Evolutionary conservation across 2,329 filamentous ascomycete species (phyloP), one percentile per base, ranked within the genome.

Genomic region (Ceratocystis alfenasii): DNA sequence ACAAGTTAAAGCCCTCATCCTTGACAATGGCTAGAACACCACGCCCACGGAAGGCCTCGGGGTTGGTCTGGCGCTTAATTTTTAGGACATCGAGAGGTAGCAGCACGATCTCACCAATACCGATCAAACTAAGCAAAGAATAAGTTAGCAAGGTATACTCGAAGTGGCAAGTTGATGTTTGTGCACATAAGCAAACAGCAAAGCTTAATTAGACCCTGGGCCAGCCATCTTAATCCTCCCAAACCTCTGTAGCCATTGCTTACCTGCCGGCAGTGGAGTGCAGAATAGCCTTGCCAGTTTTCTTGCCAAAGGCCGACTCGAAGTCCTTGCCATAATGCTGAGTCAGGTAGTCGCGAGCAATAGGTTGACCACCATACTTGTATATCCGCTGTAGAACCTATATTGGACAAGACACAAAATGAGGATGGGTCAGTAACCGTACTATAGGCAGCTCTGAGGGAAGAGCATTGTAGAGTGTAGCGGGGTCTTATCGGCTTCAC

Each of bases 51-150:
- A 99, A 99, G 45, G 94, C 92, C 74, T 97, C 94, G 50, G 94
- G 94, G 81, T 99, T 99, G 71, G 94, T 99, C 80, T 99, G 94
- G 73, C 94, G 87, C 84, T 99, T 99, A 80, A 99, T 99, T 84
- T 99, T 99, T 69, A 99, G 84, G 48, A 99, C 93, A 72, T 99
- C 94, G 68, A 99, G 85, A 53, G 94, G 94, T 50, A 99, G 84
- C 36, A 99, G 84, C 67, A 99, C 84, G 70, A 99, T 95, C 80
- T 99, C 94, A 74, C 94, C 94, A 72, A 99, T 96, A 72, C 94
- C 94, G 73, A 99, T 95, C 73, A 99, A 74, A 78, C 89, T 93
- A 69, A 57, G 10, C 22, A 25, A 57, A 12, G 5, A 22, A 20
- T 12, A 57, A 30, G 53, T 57, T 28, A 57, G 53, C 12, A 28